Evolutionary conservation across 2,329 filamentous ascomycete genomes (phyloP).

Genomic region (Alternaria novae-zelandiae): DNA sequence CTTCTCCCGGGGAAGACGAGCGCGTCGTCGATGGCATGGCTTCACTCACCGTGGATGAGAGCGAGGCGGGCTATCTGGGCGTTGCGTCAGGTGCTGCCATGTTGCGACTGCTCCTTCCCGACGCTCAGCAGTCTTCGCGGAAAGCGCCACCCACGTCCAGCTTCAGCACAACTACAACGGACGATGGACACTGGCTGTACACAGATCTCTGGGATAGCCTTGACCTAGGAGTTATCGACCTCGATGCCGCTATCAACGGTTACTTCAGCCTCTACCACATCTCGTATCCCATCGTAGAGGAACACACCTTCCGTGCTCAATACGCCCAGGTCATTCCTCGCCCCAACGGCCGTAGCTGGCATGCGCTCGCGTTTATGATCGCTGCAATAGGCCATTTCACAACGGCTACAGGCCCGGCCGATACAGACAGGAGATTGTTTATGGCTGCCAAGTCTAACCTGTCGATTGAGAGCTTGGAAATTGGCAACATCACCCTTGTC

Average conservation of each 20-base stretch:
- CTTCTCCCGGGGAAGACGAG: background rate
- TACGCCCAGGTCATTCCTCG: constrained; percentile 52
- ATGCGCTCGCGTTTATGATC: background rate
- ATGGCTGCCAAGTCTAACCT: constrained; percentile 51
- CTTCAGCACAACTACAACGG: background rate
- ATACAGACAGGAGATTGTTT: background rate
- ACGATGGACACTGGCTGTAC: background rate
- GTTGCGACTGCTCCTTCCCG: constrained; percentile 35
- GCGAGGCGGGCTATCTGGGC: constrained; percentile 55
- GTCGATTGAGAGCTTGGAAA: constrained; percentile 57
- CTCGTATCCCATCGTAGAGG: constrained; percentile 57
- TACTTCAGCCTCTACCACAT: constrained; percentile 57
- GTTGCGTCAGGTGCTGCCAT: constrained; percentile 56
- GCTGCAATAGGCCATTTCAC: background rate
- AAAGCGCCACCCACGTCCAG: background rate
- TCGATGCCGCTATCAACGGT: constrained; percentile 41
- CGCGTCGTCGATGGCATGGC: background rate
- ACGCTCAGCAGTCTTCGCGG: constrained; percentile 4
- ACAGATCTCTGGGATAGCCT: background rate
- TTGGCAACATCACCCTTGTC: constrained; percentile 57
- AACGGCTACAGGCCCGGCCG: background rate
- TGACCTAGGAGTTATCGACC: background rate
- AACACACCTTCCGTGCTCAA: constrained; percentile 56
- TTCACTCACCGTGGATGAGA: constrained; percentile 17
- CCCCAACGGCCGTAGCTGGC: constrained; percentile 40